These are phyloP conservation scores for Heliosperma pusillum DNA, from an alignment of 148 eudicot species.

Conservation along the genomic window DNA sequence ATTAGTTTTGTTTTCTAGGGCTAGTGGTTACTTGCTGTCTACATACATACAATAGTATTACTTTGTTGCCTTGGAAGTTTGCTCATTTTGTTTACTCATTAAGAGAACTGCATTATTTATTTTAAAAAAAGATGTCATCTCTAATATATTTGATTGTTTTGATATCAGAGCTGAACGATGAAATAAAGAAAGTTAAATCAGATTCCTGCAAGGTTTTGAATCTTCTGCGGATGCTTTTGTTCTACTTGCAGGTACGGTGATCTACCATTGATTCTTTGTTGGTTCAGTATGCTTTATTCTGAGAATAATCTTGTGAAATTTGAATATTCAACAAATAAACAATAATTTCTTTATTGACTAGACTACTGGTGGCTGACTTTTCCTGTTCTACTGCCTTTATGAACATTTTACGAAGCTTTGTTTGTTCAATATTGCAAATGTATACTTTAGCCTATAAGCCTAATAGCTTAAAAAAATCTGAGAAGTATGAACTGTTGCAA, in stretches of 20 bases:
- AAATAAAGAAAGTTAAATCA: conserved; percentile 26
- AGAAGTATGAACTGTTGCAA: background rate
- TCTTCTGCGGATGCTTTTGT: conserved; percentile 42
- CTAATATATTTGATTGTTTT: conserved; percentile 1
- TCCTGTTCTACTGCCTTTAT: background rate
- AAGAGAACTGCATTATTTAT: background rate
- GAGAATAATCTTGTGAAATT: background rate
- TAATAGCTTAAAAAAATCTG: background rate
- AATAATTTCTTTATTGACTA: background rate
- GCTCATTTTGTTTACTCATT: background rate
- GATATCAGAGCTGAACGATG: conserved; percentile 28
- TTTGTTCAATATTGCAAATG: background rate
- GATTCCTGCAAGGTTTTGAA: conserved; percentile 34
- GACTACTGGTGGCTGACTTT: background rate
- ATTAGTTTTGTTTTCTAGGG: background rate
- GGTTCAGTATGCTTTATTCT: background rate
- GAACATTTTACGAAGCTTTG: background rate
- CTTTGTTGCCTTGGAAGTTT: background rate
- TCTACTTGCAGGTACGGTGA: conserved; percentile 41
- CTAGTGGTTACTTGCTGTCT: background rate
- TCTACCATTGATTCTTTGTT: background rate
- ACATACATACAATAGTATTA: background rate
- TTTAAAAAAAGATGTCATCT: background rate
- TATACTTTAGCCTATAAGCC: background rate
- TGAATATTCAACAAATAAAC: background rate